These are phyloP conservation scores for Cenchrus purpureus DNA, from an alignment of 176 grass and related monocot species.

Conservation along the genomic window DNA sequence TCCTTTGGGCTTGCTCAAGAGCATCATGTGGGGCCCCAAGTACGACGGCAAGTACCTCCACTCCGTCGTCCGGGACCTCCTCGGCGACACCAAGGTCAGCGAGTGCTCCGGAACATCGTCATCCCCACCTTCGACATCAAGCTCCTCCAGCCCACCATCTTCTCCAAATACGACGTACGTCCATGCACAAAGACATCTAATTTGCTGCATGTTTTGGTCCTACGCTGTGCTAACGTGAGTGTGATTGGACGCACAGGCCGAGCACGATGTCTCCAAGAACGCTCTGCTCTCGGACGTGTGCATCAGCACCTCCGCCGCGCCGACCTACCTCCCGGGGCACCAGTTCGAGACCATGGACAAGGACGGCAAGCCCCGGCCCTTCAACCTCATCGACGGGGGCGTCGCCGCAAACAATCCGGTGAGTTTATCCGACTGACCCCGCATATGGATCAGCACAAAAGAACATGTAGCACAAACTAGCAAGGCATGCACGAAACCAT, in stretches of 20 bases:
- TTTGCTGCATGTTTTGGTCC: no score
- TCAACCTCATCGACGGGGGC: constrained; percentile 74
- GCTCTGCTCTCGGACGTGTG: constrained; percentile 60
- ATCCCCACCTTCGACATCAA: constrained; percentile 69
- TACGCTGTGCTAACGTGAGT: no score
- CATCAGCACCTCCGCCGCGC: constrained; percentile 64
- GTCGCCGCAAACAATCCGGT: constrained; percentile 78
- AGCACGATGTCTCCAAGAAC: constrained; percentile 40
- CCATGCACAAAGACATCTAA: no score
- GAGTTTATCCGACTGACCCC: not conserved
- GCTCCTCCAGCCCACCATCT: constrained; percentile 53
- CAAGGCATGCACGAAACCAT: no score
- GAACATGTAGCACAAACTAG: no score
- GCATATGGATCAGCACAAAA: no score
- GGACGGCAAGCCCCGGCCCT: constrained; percentile 44
- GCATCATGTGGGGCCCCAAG: constrained; percentile 3
- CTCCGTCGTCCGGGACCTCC: not conserved
- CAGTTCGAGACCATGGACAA: constrained; percentile 52
- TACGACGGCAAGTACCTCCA: constrained; percentile 52
- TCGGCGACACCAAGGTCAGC: constrained; percentile 23
- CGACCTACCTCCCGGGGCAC: constrained; percentile 54
- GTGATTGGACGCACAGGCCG: constrained; percentile 15
- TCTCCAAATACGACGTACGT: constrained; percentile 50
- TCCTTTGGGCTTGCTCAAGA: not conserved
- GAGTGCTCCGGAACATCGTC: constrained; percentile 38